Evolutionary conservation across 306 rosid species (phyloP).

Genomic region (Cicer bijugum): DNA sequence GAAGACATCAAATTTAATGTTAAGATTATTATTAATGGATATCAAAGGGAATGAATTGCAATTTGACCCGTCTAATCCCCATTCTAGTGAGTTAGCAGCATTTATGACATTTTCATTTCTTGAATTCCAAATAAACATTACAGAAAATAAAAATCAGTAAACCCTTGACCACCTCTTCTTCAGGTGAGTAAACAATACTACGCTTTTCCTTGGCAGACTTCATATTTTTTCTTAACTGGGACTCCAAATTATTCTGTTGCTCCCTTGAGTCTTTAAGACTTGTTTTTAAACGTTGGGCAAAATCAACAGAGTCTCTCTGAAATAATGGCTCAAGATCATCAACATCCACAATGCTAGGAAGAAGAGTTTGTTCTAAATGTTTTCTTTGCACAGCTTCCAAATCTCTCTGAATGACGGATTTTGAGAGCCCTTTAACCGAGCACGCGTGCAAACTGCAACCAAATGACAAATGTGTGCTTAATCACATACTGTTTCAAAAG

Average conservation of each 20-base stretch:
- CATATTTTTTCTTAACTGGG: slow-evolving; percentile 64
- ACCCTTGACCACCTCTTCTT: slow-evolving; percentile 75
- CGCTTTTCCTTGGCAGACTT: slow-evolving; percentile 75
- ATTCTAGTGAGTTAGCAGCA: slow-evolving; percentile 11
- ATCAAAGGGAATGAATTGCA: slow-evolving; percentile 9
- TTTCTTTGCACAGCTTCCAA: slow-evolving; percentile 78
- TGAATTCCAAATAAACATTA: slow-evolving; percentile 10
- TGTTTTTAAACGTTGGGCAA: slow-evolving; percentile 61
- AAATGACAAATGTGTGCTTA: slow-evolving; percentile 48
- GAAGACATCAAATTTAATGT: slow-evolving; percentile 29
- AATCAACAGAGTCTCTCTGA: slow-evolving; percentile 63
- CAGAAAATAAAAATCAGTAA: slow-evolving; percentile 27
- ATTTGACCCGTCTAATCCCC: slow-evolving; percentile 2
- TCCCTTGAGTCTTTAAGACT: slow-evolving; percentile 78
- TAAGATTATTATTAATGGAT: slow-evolving; percentile 7
- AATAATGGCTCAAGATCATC: slow-evolving; percentile 67
- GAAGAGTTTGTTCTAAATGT: slow-evolving; percentile 70
- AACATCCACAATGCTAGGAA: slow-evolving; percentile 70
- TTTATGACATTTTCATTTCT: slow-evolving; percentile 25
- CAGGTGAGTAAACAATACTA: slow-evolving; percentile 61
- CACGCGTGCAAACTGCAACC: slow-evolving; percentile 64
- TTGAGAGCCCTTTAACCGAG: slow-evolving; percentile 67
- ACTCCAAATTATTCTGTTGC: slow-evolving; percentile 68
- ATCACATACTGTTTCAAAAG: slow-evolving; percentile 43
- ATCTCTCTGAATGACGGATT: slow-evolving; percentile 71